Percentiles rank a stretch among this genome's conserved stretches.
Conservation (phyloP, 2,329 filamentous ascomycete species). For the Diaporthe humulicola region DNA sequence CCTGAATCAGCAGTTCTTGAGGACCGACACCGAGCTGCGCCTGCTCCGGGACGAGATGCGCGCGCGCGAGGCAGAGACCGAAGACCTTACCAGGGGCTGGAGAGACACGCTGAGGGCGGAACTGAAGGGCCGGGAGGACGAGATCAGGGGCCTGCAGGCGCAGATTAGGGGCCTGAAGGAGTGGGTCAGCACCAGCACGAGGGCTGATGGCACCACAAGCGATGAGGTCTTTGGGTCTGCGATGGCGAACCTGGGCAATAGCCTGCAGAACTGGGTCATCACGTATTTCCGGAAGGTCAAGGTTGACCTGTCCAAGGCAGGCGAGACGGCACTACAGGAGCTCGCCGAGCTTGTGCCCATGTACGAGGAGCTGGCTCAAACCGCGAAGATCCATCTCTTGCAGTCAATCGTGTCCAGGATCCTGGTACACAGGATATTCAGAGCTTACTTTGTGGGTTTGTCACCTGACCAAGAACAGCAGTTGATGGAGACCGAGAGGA, state of each 20-base stretch:
- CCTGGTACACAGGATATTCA: constrained; percentile 73
- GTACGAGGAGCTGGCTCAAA: constrained; percentile 66
- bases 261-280: constrained; percentile 81
- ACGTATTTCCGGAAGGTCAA: constrained; percentile 75
- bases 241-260: constrained; percentile 73
- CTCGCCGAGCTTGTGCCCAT: constrained; percentile 67
- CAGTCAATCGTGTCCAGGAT: constrained; percentile 73
- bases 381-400: constrained; percentile 71
- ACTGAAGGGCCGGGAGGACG: constrained; percentile 65
- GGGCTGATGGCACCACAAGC: constrained; percentile 72
- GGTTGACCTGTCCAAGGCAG: constrained; percentile 61
- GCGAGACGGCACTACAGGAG: constrained; percentile 57
- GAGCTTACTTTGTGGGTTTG: constrained; percentile 74
- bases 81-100: constrained; percentile 61
- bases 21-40: constrained; percentile 66
- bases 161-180: constrained; percentile 79
- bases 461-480: constrained; percentile 65
- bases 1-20: constrained; percentile 65
- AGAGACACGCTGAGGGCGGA: constrained; percentile 62
- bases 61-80: constrained; percentile 59
- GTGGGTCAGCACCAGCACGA: constrained; percentile 77
- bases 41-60: constrained; percentile 64
- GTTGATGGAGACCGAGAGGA: constrained; percentile 63
- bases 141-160: constrained; percentile 65
- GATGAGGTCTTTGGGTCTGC: constrained; percentile 76